Percentiles rank a stretch among this genome's conserved stretches.
phyloP scores from a whole-genome alignment of 2,329 filamentous ascomycete genomes.

The Aspergillus sp. region DNA sequence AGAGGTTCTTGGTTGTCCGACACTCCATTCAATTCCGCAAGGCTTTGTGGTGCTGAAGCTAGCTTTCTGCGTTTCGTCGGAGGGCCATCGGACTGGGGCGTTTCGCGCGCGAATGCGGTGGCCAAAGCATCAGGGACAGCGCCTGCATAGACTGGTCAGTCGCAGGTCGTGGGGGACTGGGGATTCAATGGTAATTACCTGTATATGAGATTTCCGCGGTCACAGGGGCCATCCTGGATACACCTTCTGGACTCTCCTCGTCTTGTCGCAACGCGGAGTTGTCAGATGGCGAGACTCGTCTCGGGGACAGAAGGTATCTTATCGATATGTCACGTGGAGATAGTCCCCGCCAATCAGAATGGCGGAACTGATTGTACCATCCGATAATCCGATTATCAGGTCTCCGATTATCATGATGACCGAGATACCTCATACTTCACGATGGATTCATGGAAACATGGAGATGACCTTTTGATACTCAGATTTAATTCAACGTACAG shows the following conservation, averaged over 20 bases:
- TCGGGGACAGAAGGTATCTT: conserved; percentile 2
- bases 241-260: background rate
- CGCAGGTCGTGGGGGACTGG: background rate
- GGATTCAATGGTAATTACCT: conserved; percentile 7
- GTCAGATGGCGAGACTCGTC: no score
- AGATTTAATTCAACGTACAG: no score
- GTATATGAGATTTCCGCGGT: conserved; percentile 11
- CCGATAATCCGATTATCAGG: background rate
- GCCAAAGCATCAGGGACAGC: conserved; percentile 23
- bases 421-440: no score
- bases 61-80: conserved; percentile 35
- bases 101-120: conserved; percentile 17
- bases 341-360: background rate
- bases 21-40: conserved; percentile 16
- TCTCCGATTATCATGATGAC: background rate
- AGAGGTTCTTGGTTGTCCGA: conserved; percentile 18
- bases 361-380: no score
- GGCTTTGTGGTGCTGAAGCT: conserved; percentile 14
- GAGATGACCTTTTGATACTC: no score
- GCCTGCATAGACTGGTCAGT: conserved; percentile 14
- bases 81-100: conserved; percentile 16
- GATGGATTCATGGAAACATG: no score
- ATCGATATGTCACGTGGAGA: conserved; percentile 6
- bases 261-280: background rate
- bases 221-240: conserved; percentile 17